phyloP scores from a whole-genome alignment of 805 yeast species.

The Spathaspora arborariae region DNA sequence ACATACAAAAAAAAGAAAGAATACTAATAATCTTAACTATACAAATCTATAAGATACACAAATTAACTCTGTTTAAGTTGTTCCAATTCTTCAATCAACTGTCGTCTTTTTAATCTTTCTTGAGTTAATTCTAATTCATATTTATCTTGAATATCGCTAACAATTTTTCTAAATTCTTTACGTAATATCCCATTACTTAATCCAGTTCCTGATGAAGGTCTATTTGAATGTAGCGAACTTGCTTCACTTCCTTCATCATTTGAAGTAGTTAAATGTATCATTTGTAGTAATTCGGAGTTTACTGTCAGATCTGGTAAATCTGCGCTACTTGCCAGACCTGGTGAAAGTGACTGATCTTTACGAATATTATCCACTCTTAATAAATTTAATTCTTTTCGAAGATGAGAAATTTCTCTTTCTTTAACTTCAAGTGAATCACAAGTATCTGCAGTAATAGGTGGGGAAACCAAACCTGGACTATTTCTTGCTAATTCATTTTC shows the following conservation, averaged over 20 bases:
- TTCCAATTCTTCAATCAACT: slow-evolving; percentile 30
- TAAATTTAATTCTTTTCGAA: slow-evolving; percentile 42
- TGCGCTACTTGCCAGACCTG: neutral
- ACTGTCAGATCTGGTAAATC: neutral
- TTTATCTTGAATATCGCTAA: slow-evolving; percentile 56
- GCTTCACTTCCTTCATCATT: slow-evolving; percentile 10
- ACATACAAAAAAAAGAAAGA: neutral
- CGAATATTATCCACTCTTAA: slow-evolving; percentile 47
- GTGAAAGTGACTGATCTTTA: slow-evolving; percentile 1
- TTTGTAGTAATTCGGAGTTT: neutral
- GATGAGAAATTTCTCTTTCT: slow-evolving; percentile 39
- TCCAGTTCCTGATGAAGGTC: slow-evolving; percentile 20
- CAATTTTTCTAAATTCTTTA: slow-evolving; percentile 64
- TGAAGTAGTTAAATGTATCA: neutral
- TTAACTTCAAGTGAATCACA: slow-evolving; percentile 16
- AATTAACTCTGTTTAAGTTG: slow-evolving; percentile 2
- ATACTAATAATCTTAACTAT: neutral
- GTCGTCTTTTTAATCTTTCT: slow-evolving; percentile 50
- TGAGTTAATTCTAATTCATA: slow-evolving; percentile 56
- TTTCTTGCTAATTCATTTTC: slow-evolving; percentile 42
- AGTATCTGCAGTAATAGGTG: neutral
- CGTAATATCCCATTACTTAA: slow-evolving; percentile 54
- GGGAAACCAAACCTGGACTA: neutral
- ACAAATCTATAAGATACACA: neutral
- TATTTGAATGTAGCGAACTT: slow-evolving; percentile 10